phyloP scores from a whole-genome alignment of 352 stramenopile species.

The Pythium insidiosum region DNA sequence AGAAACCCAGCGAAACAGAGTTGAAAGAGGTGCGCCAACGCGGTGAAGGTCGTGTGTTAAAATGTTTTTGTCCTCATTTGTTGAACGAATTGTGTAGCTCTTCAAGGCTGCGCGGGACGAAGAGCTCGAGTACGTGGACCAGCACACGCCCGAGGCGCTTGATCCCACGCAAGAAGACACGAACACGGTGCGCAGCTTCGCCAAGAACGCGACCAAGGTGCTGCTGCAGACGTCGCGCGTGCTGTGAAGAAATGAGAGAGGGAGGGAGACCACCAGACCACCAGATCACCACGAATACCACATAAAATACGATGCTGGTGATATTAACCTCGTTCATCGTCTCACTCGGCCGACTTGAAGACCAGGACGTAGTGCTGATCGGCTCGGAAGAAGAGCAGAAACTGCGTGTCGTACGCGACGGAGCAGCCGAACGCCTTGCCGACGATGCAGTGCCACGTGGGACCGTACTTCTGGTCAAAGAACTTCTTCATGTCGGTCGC shows the following conservation, averaged over 20 bases:
- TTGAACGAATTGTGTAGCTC: slow-evolving; percentile 20
- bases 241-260: neutral
- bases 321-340: neutral
- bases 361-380: slow-evolving; percentile 80
- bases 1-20: slow-evolving; percentile 35
- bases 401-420: slow-evolving; percentile 87
- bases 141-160: slow-evolving; percentile 33
- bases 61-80: neutral
- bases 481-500: slow-evolving; percentile 99
- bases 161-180: slow-evolving; percentile 25
- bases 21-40: slow-evolving; percentile 74
- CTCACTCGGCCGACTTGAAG: slow-evolving; percentile 77
- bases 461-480: slow-evolving; percentile 95
- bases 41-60: no score
- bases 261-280: no score
- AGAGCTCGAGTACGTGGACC: slow-evolving; percentile 66
- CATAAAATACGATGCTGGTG: neutral
- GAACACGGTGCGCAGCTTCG: slow-evolving; percentile 39
- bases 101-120: slow-evolving; percentile 68
- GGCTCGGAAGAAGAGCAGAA: slow-evolving; percentile 80
- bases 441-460: slow-evolving; percentile 94
- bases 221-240: slow-evolving; percentile 24
- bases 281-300: neutral
- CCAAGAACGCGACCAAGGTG: slow-evolving; percentile 47
- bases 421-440: slow-evolving; percentile 87